Evolutionary conservation across 148 eudicot genomes (phyloP), one percentile per base, ranked within the genome.

Genomic region (Chenopodium quinoa): DNA sequence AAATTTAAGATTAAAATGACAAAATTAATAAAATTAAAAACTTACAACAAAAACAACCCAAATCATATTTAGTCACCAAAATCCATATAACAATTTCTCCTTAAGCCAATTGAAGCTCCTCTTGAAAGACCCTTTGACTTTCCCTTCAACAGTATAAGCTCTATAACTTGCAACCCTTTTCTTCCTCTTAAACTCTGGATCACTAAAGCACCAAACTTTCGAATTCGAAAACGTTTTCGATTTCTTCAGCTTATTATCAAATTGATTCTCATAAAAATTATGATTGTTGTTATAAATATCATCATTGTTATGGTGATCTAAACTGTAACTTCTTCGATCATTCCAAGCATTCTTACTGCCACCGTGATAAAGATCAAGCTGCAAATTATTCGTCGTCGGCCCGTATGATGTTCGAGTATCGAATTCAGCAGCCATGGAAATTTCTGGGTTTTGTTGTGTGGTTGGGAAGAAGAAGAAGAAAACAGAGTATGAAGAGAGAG

Each of bases 141-240:
- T 92, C 11, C 91, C 93, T 89, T 93, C 94, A 81, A 92, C 83
- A 48, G 93, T 80, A 46, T 89, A 87, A 40, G 82, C 91, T 86
- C 92, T 93, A 66, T 93, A 93, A 82, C 88, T 87, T 62, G 93
- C 95, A 81, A 93, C 93, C 86, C 98, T 93, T 66, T 82, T 93
- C 88, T 92, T 92, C 89, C 98, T 91, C 86, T 92, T 91, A 37
- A 88, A 85, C 84, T 93, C 98, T 0, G 98, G 92, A 81, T 93
- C 98, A 76, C 75, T 89, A 37, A 91, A 84, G 9, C 87, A 80
- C 93, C 91, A 89, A 9, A 87, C 79, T 62, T 84, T 91, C 16
- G 88, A 81, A 23, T 84, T 78, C 25, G 91, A 87, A 46, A 82
- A 86, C 63, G 87, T 83, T 47, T 82, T 89, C 23, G 83, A 82